Evolutionary conservation across 306 rosid species (phyloP).

Genomic region (Gynostemma pentaphyllum): DNA sequence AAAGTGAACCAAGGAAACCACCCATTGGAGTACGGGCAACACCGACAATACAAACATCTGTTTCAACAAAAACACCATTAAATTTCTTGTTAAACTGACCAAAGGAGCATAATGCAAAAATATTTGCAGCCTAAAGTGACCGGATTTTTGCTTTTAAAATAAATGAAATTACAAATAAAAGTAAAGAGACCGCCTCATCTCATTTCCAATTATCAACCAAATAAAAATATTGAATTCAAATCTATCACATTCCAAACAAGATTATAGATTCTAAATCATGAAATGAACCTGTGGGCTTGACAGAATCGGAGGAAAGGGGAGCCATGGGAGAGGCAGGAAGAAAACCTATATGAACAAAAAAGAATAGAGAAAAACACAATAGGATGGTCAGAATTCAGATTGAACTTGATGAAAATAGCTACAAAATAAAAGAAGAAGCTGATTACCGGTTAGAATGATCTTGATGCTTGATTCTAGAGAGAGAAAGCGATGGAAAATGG

Average conservation of each 20-base stretch:
- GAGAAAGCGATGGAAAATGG: not conserved
- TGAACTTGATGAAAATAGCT: not conserved
- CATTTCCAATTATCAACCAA: not conserved
- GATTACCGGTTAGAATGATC: not conserved
- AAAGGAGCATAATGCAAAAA: no score
- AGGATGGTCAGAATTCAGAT: no score
- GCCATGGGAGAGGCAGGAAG: conserved; percentile 34
- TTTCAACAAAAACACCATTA: not conserved
- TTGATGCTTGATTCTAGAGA: no score
- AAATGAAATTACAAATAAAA: no score
- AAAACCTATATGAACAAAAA: not conserved
- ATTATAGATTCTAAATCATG: not conserved
- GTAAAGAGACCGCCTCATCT: not conserved
- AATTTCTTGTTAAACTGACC: not conserved
- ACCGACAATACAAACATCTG: conserved; percentile 94
- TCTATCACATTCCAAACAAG: not conserved
- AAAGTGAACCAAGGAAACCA: conserved; percentile 67
- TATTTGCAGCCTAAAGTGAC: no score
- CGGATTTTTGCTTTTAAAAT: no score
- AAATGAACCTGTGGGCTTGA: conserved; percentile 60
- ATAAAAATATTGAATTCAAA: not conserved
- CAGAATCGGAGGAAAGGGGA: conserved; percentile 24
- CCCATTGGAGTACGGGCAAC: conserved; percentile 88
- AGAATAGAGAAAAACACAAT: not conserved
- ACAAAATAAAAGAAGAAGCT: not conserved